These are phyloP conservation scores for Talaromyces sp. DNA, from an alignment of 2,329 filamentous ascomycete genomes.

Conservation along the genomic window DNA sequence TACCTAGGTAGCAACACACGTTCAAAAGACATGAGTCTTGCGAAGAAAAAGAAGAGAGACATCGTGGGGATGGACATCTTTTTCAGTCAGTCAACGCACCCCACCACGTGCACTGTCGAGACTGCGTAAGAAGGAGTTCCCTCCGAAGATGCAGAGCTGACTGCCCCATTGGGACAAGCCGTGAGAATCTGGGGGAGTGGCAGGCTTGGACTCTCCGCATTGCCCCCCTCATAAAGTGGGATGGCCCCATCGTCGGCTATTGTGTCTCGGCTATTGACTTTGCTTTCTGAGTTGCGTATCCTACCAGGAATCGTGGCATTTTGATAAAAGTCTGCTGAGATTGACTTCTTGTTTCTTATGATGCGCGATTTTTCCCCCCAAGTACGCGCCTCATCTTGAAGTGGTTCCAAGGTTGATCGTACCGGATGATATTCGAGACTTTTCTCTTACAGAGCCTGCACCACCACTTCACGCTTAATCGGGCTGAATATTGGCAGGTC, in stretches of 20 bases:
- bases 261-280: background rate
- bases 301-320: background rate
- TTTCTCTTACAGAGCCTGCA: background rate
- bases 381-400: background rate
- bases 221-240: background rate
- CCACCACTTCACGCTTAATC: background rate
- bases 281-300: background rate
- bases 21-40: background rate
- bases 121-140: conserved; percentile 1
- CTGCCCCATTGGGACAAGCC: conserved; percentile 4
- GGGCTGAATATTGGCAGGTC: background rate
- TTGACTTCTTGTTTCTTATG: background rate
- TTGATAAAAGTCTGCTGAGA: background rate
- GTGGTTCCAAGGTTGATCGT: background rate
- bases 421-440: background rate
- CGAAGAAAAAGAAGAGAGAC: background rate
- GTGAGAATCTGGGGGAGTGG: background rate
- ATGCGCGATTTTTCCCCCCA: background rate
- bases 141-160: conserved; percentile 1
- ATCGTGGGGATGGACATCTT: background rate
- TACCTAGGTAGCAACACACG: background rate
- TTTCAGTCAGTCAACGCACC: background rate
- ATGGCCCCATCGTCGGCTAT: background rate
- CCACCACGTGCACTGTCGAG: conserved; percentile 7
- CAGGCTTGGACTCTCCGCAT: background rate